Evolutionary conservation across 2,329 filamentous ascomycete species (phyloP), one percentile per base, ranked within the genome.

Genomic region (Arthrobotrys megalospora): DNA sequence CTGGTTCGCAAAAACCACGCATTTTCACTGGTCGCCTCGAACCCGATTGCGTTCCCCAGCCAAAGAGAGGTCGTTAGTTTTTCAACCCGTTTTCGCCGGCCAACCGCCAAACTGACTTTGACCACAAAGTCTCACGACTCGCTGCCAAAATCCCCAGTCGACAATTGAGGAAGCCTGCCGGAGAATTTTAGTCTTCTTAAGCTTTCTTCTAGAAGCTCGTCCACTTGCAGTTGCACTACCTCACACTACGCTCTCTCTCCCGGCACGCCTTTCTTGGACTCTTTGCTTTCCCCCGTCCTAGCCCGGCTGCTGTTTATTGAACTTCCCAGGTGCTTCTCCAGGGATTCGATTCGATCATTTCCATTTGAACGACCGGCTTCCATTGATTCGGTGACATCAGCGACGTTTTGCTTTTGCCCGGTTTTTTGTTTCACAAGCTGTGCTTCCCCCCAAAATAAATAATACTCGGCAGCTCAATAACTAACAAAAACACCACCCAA

Each of bases 1-100:
- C 68, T 72, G 68, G 68, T 32, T 60, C 38, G 69, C 69, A 73
- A 73, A 73, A 73, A 73, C 69, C 69, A 73, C 69, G 69, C 69
- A 73, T 60, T 28, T 36, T 12, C 50, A 60, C 48, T 52, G 55
- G 55, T 71, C 67, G 48, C 60, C 60, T 48, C 50, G 24, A 58
- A 43, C 24, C 63, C 63, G 48, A 67, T 45, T 45, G 63, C 48
- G 21, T 66, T 50, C 45, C 48, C 47, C 64, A 16, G 41, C 16
- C n/a, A n/a, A n/a, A n/a, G 19, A n/a, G 38, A 62, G 58, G 36
- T 43, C 45, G 28, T 52, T 48, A 24, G 24, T 34, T 48, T 21
- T 28, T 62, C 45, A 19, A 41, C 12, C 14, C 34, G 19, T 12
- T 41, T 47, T 41, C 52, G 10, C n/a, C n/a, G 12, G 8, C 36